Percentiles rank a stretch among this genome's conserved stretches.
Conservation (phyloP, 768 basidiomycete species). For the Dentipellis sp. region DNA sequence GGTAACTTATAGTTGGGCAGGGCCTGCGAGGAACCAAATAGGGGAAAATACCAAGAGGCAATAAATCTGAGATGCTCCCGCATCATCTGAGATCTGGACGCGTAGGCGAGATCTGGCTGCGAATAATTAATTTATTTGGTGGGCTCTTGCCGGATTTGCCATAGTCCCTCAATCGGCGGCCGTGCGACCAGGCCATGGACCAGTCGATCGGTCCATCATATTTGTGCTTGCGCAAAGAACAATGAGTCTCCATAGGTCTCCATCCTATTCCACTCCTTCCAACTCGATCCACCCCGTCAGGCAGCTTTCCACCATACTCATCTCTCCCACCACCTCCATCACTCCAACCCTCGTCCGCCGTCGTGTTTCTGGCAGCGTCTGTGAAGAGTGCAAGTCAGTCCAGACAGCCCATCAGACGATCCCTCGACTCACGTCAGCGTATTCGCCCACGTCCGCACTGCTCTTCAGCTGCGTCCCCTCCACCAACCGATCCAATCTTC, state of each 20-base stretch:
- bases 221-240: neutral
- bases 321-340: constrained; percentile 12
- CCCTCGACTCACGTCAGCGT: constrained; percentile 10
- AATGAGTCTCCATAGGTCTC: no score
- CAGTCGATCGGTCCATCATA: neutral
- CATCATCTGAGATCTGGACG: constrained; percentile 11
- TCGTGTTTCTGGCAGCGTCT: constrained; percentile 2
- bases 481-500: neutral
- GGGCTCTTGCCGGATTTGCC: neutral
- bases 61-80: constrained; percentile 13
- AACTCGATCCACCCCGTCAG: constrained; percentile 9
- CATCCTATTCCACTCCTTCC: neutral
- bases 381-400: constrained; percentile 4
- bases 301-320: constrained; percentile 12
- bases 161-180: neutral
- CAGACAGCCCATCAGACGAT: neutral
- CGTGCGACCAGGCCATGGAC: neutral
- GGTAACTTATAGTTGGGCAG: constrained; percentile 7
- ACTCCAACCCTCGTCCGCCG: constrained; percentile 9
- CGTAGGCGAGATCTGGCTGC: constrained; percentile 1
- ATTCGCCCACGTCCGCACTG: constrained; percentile 8
- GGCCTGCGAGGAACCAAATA: constrained; percentile 1
- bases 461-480: neutral
- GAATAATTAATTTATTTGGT: neutral
- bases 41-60: constrained; percentile 4